phyloP scores from a whole-genome alignment of 805 yeast genomes.

The Tetrapisispora fleetii region DNA sequence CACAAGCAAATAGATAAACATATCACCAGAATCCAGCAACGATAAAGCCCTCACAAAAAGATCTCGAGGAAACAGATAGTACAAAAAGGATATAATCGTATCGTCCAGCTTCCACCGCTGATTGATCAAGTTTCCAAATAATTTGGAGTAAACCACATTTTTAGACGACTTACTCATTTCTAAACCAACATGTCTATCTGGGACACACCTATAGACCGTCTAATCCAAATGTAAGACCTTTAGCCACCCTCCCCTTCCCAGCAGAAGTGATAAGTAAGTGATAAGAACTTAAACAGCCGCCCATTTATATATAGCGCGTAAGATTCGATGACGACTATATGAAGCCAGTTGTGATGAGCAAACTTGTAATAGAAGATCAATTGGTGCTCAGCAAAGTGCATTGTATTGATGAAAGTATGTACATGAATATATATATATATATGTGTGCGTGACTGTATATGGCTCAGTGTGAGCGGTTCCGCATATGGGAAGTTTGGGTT shows the following conservation, averaged over 20 bases:
- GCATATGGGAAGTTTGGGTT: neutral
- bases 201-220: neutral
- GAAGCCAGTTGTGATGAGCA: neutral
- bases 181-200: neutral
- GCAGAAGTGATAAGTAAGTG: neutral
- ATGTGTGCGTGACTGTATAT: neutral
- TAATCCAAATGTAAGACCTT: too few relatives aligned
- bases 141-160: constrained; percentile 16
- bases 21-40: constrained; percentile 25
- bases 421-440: neutral
- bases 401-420: neutral
- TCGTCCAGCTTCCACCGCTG: constrained; percentile 20
- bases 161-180: neutral
- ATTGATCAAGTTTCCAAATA: constrained; percentile 14
- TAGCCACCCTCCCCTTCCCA: too few relatives aligned
- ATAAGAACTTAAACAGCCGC: neutral
- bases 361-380: neutral
- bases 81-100: constrained; percentile 23
- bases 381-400: neutral
- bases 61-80: constrained; percentile 26
- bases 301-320: neutral
- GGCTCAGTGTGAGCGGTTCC: neutral
- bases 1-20: constrained; percentile 25
- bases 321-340: neutral
- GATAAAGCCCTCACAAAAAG: constrained; percentile 28